Base-by-base conservation (phyloP, 176 grass and related monocot species). In the Rhipidocladum racemiflorum region DNA sequence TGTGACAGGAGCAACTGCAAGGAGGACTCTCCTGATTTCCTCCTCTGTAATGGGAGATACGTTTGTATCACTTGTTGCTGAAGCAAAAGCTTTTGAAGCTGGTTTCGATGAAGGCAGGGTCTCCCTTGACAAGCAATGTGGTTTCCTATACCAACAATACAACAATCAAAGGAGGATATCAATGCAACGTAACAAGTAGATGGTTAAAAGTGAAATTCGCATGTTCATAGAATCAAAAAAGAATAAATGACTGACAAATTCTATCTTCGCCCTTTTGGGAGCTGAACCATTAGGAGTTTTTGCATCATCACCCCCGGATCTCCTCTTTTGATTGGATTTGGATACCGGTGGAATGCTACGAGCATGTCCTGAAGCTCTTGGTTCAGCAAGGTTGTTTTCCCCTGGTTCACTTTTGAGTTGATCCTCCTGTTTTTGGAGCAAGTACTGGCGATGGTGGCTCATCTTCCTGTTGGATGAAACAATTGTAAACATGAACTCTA, bases 301-400 rank as follows among this genome's bases (percentile, higher is more conserved):
- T 34, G 32, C 32, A 34, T 34, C 32, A 34, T 3, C 32, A 34
- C 32, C 32, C 32, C 0, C 77, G 20, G 64, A 35, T 86, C 70
- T 94, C 61, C 90, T 89, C 68, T 97, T 97, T 69, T 81, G 77
- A 77, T 66, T 90, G 70, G 92, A 88, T 85, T 92, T 92, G 32
- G 78, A 84, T 88, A 74, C 39, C 84, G 75, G 28, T 67, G 81
- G 83, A 62, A 81, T 72, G 34, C 50, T 72, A 51, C 78, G 75
- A 76, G 54, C 29, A 65, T 74, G 78, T 23, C 18, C 79, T 3
- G 57, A 48, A 44, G 75, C 78, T 81, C 79, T 75, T 54, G 54
- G 49, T 74, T 88, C 92, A 75, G 81, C 74, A 48, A 81, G 68
- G 60, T 76, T 97, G 15, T 82, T 82, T 61, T 91, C 90, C 59